Evolutionary conservation across 441 rosid genomes (phyloP), one percentile per base, ranked within the genome.

Genomic region (Theobroma grandiflorum): DNA sequence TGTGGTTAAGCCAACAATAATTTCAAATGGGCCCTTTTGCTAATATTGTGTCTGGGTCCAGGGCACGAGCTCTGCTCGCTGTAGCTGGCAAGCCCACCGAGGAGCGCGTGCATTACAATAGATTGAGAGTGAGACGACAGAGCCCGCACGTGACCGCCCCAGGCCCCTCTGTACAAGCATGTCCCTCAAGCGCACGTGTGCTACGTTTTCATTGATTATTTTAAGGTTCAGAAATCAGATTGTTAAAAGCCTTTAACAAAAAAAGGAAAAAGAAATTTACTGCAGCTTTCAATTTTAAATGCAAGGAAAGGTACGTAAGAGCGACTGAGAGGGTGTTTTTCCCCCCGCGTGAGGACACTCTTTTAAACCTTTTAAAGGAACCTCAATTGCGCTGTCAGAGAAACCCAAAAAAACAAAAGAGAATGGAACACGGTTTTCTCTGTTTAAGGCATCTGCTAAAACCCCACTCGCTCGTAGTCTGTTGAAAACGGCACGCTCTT

Each of bases 91-190:
- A 20, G 55, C 72, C 62, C 79, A 74, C 3, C 2, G 6, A 65
- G 38, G 73, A 55, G 83, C 79, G 79, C 82, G 85, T 75, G 84
- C 8, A 26, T 0, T 52, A 4, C 16, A 31, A 6, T 4, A 4
- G 18, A 52, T 61, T 31, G 61, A 33, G 61, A 71, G 75, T 42
- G 66, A 69, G 66, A 40, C 11, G 79, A 82, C 83, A 74, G 66
- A 82, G 31, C 70, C 86, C 86, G 81, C 89, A 88, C 87, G 89
- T 86, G 91, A 78, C 77, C 67, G 50, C 71, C 76, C 72, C 84
- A n/a, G 75, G 8, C 43, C 59, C 68, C 78, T 72, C 55, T 83
- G 80, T 66, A 61, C 61, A 75, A 53, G 63, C 75, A 38, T 50
- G 84, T 26, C 78, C 83, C 80, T 31, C 83, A 33, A 73, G 72